phyloP scores from a whole-genome alignment of 116 monocot genomes.

The Trichopus zeylanicus region DNA sequence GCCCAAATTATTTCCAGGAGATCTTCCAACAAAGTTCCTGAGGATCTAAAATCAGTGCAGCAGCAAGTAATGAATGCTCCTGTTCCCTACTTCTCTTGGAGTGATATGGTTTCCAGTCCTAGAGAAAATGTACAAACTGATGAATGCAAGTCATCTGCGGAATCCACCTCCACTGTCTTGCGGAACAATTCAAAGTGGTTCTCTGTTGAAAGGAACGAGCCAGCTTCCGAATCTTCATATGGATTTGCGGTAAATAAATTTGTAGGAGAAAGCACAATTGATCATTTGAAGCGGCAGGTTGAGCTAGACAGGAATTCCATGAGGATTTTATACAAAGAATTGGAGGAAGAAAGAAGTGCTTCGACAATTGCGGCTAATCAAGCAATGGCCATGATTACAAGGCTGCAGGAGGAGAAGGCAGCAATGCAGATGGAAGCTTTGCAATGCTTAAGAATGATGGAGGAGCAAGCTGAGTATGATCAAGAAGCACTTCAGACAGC shows the following conservation, averaged over 20 bases:
- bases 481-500: conserved; percentile 46
- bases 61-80: conserved; percentile 26
- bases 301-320: conserved; percentile 31
- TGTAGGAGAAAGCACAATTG: conserved; percentile 30
- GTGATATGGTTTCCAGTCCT: conserved; percentile 21
- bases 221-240: conserved; percentile 19
- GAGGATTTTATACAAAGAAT: conserved; percentile 40
- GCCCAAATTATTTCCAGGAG: conserved; percentile 27
- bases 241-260: conserved; percentile 18
- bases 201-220: conserved; percentile 12
- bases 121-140: conserved; percentile 8
- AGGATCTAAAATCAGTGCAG: conserved; percentile 34
- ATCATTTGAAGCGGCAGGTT: conserved; percentile 27
- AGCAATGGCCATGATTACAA: conserved; percentile 66
- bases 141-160: conserved; percentile 24
- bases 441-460: conserved; percentile 64
- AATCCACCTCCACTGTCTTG: conserved; percentile 7
- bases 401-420: conserved; percentile 68
- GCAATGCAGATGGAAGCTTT: conserved; percentile 58
- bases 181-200: conserved; percentile 6
- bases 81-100: conserved; percentile 15
- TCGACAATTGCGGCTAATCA: conserved; percentile 53
- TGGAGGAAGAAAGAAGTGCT: conserved; percentile 64
- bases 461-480: conserved; percentile 55
- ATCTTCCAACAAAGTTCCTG: conserved; percentile 21